Conservation (phyloP, 768 basidiomycete species). For the Ramaria sp. region DNA sequence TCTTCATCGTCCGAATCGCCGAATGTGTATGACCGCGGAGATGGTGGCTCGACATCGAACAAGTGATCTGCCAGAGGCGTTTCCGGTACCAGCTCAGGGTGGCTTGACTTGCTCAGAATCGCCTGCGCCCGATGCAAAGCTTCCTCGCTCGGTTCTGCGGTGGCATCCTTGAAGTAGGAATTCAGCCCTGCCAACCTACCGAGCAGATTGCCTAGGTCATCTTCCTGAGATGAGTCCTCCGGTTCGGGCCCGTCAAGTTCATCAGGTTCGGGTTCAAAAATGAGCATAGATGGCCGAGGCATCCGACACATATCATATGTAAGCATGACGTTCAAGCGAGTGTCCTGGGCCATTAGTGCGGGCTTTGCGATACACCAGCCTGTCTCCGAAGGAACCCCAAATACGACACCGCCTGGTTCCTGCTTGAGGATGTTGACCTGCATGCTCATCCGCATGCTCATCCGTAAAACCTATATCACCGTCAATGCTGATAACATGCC, state of each 20-base stretch:
- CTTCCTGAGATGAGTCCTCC: conserved; percentile 27
- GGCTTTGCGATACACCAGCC: conserved; percentile 81
- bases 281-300: conserved; percentile 59
- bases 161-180: conserved; percentile 24
- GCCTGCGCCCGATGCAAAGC: conserved; percentile 9
- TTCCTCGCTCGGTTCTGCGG: conserved; percentile 4
- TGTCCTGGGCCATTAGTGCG: conserved; percentile 46
- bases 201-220: conserved; percentile 62
- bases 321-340: conserved; percentile 69
- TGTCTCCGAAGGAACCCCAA: conserved; percentile 70
- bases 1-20: neutral
- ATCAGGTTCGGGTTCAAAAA: conserved; percentile 51
- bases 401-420: conserved; percentile 57
- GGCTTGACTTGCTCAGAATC: conserved; percentile 7
- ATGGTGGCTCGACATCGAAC: conserved; percentile 9
- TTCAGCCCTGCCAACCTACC: conserved; percentile 24
- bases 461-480: neutral
- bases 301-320: conserved; percentile 79
- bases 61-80: conserved; percentile 8
- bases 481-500: neutral
- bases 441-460: conserved; percentile 77
- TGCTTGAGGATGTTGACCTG: conserved; percentile 37
- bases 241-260: conserved; percentile 28
- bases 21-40: neutral
- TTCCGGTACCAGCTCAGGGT: conserved; percentile 5